Base-by-base conservation (phyloP, 805 yeast genomes). In the Tetrapisispora phaffii region DNA sequence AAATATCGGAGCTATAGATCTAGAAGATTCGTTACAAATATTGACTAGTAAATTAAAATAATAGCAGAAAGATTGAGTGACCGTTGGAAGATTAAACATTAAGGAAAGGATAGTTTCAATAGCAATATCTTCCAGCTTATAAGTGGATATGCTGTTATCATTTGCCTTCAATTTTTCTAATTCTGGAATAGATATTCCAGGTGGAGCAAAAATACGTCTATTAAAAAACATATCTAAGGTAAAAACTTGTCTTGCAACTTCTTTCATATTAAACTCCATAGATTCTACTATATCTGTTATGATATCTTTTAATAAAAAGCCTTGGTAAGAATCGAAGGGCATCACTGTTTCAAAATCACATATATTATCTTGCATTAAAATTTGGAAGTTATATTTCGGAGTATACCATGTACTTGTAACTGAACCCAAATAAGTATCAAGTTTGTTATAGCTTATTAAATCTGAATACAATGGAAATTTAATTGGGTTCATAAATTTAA, bases 91-190 rank as follows among this genome's bases (percentile, higher is more conserved):
- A 44, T 76, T 75, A 66, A 85, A 82, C 54, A 86, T 73, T 66
- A 83, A 74, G n/a, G 83, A 76, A 47, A 89, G 69, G 33, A 87
- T 76, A 42, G 82, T 75, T 57, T 88, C 95, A 22, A 87, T 74
- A 0, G 88, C 84, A 34, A 85, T 70, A 57, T 86, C 95, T 62
- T 89, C 96, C 45, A 85, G 75, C 59, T 87, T 88, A 85, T 85
- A 85, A 0, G 94, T 84, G 0, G 90, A 77, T 3, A 44, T 50
- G 8, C 54, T 57, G 19, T 56, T 53, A 45, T 63, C 66, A 32
- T 67, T 66, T 5, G 16, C 8, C 22, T 55, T 58, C 16, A 67
- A 59, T 19, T 62, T 64, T 35, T 62, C 62, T 41, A 87, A 67
- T 46, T 76, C 77, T 51, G 85, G 93, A 42, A 86, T 69, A 0